Evolutionary conservation across 495 filamentous ascomycete genomes (phyloP).

Genomic region (Daldinia decipiens): DNA sequence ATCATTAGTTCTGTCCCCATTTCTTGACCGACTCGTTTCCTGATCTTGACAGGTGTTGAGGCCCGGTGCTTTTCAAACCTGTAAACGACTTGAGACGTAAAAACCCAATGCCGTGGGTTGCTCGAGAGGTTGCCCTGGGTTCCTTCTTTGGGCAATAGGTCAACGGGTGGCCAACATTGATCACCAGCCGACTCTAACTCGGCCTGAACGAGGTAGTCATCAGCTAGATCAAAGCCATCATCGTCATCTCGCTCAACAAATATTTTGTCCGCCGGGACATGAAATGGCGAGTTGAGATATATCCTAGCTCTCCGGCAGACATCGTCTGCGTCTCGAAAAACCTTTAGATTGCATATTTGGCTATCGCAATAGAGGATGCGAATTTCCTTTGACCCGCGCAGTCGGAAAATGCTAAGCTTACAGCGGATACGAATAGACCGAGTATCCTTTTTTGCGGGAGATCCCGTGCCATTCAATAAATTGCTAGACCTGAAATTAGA

Average conservation of each 20-base stretch:
- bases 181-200: slow-evolving; percentile 59
- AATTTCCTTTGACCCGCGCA: slow-evolving; percentile 36
- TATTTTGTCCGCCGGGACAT: slow-evolving; percentile 59
- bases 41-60: slow-evolving; percentile 50
- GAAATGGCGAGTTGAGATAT: slow-evolving; percentile 56
- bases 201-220: slow-evolving; percentile 57
- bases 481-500: slow-evolving; percentile 50
- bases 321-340: slow-evolving; percentile 57
- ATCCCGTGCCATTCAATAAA: slow-evolving; percentile 52
- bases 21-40: slow-evolving; percentile 47
- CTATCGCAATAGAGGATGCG: slow-evolving; percentile 57
- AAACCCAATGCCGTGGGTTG: slow-evolving; percentile 51
- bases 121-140: slow-evolving; percentile 41
- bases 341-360: slow-evolving; percentile 57
- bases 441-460: slow-evolving; percentile 53
- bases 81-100: slow-evolving; percentile 54
- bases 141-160: slow-evolving; percentile 49
- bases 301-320: slow-evolving; percentile 57
- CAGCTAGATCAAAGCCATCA: slow-evolving; percentile 54
- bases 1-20: slow-evolving; percentile 53
- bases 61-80: slow-evolving; percentile 54
- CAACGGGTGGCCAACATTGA: slow-evolving; percentile 60
- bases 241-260: slow-evolving; percentile 56
- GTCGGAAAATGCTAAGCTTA: slow-evolving; percentile 54
- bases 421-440: slow-evolving; percentile 55